These are phyloP conservation scores for Grosmannia penicillata DNA, from an alignment of 2,329 filamentous ascomycete species.

Conservation along the genomic window DNA sequence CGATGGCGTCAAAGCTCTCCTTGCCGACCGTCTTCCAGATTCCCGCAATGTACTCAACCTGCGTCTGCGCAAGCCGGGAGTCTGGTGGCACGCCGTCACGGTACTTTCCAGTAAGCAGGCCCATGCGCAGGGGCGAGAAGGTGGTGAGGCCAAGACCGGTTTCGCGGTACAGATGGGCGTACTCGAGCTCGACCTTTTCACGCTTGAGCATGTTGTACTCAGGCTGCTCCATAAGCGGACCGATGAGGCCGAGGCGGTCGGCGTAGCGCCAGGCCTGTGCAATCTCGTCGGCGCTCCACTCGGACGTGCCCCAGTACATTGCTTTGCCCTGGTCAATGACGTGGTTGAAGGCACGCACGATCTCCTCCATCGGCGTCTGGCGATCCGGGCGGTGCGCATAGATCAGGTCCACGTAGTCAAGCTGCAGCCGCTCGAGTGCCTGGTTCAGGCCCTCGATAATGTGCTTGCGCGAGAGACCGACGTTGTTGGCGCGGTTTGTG, in stretches of 20 bases:
- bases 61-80: slow-evolving; percentile 41
- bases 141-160: slow-evolving; percentile 36
- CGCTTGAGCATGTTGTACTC: slow-evolving; percentile 50
- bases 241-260: slow-evolving; percentile 44
- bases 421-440: slow-evolving; percentile 41
- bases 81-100: slow-evolving; percentile 45
- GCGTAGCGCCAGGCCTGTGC: slow-evolving; percentile 45
- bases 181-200: slow-evolving; percentile 22
- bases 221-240: slow-evolving; percentile 52
- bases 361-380: slow-evolving; percentile 46
- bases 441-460: slow-evolving; percentile 41
- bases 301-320: slow-evolving; percentile 59
- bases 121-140: slow-evolving; percentile 37
- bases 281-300: slow-evolving; percentile 56
- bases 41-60: slow-evolving; percentile 39
- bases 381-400: slow-evolving; percentile 46
- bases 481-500: slow-evolving; percentile 36
- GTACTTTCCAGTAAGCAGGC: slow-evolving; percentile 47
- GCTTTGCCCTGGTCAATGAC: slow-evolving; percentile 49
- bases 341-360: slow-evolving; percentile 37
- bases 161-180: slow-evolving; percentile 40
- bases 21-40: slow-evolving; percentile 37
- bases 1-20: slow-evolving; percentile 32
- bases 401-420: slow-evolving; percentile 52
- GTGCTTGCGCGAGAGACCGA: slow-evolving; percentile 34